Conservation (phyloP, 768 basidiomycete genomes). For the Kwoniella mangroviensis region DNA sequence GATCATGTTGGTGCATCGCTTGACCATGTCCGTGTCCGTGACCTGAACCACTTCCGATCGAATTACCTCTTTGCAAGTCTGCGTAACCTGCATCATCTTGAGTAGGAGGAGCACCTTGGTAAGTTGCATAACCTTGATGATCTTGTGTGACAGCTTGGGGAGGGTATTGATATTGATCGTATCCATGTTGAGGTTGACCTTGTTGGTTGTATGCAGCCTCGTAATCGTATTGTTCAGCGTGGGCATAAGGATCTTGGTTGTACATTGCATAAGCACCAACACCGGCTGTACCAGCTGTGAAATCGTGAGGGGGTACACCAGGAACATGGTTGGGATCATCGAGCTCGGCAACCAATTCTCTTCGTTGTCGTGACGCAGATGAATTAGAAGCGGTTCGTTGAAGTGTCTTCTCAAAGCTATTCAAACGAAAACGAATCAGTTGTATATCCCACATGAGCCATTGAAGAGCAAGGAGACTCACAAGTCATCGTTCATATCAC, state of each 20-base stretch:
- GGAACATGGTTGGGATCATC: conserved; percentile 39
- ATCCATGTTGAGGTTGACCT: conserved; percentile 9
- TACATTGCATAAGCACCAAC: conserved; percentile 34
- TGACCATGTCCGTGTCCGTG: conserved; percentile 32
- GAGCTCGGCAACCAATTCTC: conserved; percentile 49
- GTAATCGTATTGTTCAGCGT: conserved; percentile 48
- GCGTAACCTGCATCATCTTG: conserved; percentile 50
- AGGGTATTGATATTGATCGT: conserved; percentile 32
- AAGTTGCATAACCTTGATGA: conserved; percentile 32
- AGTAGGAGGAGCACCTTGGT: conserved; percentile 26
- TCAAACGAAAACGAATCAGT: neutral
- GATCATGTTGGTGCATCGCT: conserved; percentile 10
- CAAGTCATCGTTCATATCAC: conserved; percentile 42
- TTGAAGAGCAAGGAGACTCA: conserved; percentile 17
- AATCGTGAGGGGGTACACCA: conserved; percentile 55
- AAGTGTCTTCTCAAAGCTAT: conserved; percentile 52
- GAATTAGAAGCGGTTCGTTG: conserved; percentile 44
- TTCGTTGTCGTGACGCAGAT: conserved; percentile 47
- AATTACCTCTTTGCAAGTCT: conserved; percentile 49
- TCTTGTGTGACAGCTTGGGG: conserved; percentile 25
- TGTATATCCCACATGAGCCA: neutral
- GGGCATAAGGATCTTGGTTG: conserved; percentile 41
- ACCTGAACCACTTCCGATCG: conserved; percentile 33
- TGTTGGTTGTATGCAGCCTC: conserved; percentile 32
- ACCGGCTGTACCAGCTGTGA: conserved; percentile 45